These are phyloP conservation scores for Ormosia emarginata DNA, from an alignment of 306 rosid genomes.

Conservation along the genomic window DNA sequence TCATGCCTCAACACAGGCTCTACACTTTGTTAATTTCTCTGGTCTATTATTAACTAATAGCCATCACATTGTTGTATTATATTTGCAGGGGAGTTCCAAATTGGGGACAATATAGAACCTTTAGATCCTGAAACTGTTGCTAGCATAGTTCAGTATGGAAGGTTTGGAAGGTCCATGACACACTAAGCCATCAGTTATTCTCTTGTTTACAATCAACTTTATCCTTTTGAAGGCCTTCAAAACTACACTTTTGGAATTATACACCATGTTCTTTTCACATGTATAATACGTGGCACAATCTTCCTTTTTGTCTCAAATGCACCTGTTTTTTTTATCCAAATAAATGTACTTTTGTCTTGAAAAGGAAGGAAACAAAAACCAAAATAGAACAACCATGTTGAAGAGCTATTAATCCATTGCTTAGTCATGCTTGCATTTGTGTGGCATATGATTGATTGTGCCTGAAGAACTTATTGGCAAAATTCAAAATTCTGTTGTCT, in stretches of 20 bases:
- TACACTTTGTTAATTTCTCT: neutral
- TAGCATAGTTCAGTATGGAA: conserved; percentile 69
- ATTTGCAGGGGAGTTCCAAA: conserved; percentile 76
- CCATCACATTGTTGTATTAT: conserved; percentile 6
- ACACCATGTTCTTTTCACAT: conserved; percentile 83
- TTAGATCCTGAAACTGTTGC: conserved; percentile 56
- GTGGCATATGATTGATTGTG: neutral
- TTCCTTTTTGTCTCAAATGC: neutral
- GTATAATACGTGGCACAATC: conserved; percentile 28
- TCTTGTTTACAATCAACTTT: conserved; percentile 74
- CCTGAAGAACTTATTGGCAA: neutral
- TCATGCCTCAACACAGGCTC: neutral
- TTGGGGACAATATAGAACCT: conserved; percentile 61
- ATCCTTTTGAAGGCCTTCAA: conserved; percentile 84
- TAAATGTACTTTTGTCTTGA: no score
- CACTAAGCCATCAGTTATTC: conserved; percentile 55
- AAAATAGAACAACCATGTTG: neutral
- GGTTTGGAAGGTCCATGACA: conserved; percentile 32
- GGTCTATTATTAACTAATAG: neutral
- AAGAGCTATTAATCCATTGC: neutral
- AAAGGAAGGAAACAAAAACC: no score
- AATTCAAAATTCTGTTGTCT: conserved; percentile 12
- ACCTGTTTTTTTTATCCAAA: no score
- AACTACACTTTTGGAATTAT: conserved; percentile 94
- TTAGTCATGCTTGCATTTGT: neutral